phyloP scores from a whole-genome alignment of 2,329 filamentous ascomycete genomes.

The Emericellopsis cladophorae region DNA sequence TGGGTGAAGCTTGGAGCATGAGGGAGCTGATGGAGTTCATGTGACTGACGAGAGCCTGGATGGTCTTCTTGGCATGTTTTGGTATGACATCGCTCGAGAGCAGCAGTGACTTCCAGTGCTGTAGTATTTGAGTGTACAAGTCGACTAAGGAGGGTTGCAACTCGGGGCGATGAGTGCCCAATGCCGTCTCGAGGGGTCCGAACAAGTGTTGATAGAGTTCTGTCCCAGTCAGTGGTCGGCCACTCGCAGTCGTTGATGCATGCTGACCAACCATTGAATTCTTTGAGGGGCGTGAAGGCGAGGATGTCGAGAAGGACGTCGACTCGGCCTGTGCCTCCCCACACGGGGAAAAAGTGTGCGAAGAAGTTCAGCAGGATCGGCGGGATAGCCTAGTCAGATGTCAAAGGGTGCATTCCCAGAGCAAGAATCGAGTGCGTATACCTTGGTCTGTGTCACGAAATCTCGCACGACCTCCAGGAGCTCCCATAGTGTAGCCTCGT shows the following conservation, averaged over 20 bases:
- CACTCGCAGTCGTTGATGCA: neutral
- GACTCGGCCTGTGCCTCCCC: conserved; percentile 47
- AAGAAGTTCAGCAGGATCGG: conserved; percentile 37
- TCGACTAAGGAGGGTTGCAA: conserved; percentile 48
- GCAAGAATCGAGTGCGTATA: conserved; percentile 13
- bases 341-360: conserved; percentile 38
- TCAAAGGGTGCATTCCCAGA: neutral
- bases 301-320: conserved; percentile 45
- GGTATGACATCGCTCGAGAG: conserved; percentile 23
- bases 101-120: conserved; percentile 40
- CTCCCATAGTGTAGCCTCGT: conserved; percentile 34
- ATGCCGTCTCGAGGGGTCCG: conserved; percentile 33
- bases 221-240: conserved; percentile 18
- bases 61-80: conserved; percentile 18
- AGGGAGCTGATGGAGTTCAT: conserved; percentile 45
- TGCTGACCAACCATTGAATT: conserved; percentile 37
- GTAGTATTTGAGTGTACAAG: conserved; percentile 57
- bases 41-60: conserved; percentile 31
- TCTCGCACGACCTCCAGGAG: conserved; percentile 42
- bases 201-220: conserved; percentile 38
- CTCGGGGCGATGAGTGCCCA: conserved; percentile 32
- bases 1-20: conserved; percentile 39
- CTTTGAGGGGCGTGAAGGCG: conserved; percentile 36
- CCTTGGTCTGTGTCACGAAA: conserved; percentile 45
- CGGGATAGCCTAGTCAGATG: conserved; percentile 27